Percentiles rank a stretch among this genome's conserved stretches.
phyloP scores from a whole-genome alignment of 345 rosid genomes.

The Arabidopsis thaliana region TAIR10.1 NC_003070.9:6332501-6333000 shows the following conservation, averaged over 20 bases:
- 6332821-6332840: not conserved
- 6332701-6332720: constrained; percentile 83
- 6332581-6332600: constrained; percentile 3
- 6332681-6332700: constrained; percentile 76
- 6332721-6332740: not conserved
- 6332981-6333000: constrained; percentile 51
- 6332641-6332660: constrained; percentile 88
- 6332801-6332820: not conserved
- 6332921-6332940: not conserved
- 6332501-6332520: not conserved
- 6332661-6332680: constrained; percentile 78
- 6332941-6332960: not conserved
- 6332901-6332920: not conserved
- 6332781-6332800: too few species aligned
- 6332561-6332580: not conserved
- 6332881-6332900: not conserved
- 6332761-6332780: not conserved
- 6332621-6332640: constrained; percentile 17
- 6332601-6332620: not conserved
- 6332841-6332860: not conserved
- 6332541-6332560: not conserved
- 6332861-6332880: not conserved
- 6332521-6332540: not conserved
- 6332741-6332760: not conserved
- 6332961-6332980: not conserved